Base-by-base conservation (phyloP, 1,284 basidiomycete species). In the Xerocomus nothofagi region DNA sequence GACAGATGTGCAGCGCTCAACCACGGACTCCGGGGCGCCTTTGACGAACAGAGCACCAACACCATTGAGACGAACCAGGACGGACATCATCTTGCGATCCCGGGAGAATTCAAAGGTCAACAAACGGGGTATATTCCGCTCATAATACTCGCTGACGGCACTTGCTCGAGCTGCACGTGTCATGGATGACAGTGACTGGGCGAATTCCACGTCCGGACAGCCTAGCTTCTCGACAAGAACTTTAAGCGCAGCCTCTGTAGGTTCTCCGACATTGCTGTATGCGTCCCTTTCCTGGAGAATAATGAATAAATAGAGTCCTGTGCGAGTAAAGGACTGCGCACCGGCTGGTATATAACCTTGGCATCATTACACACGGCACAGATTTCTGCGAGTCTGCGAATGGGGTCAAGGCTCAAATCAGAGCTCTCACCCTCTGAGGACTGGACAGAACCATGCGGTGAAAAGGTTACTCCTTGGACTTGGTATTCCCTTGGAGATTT, bases 81-180 rank as follows among this genome's bases (percentile, higher is more conserved):
- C 93, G 21, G 95, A 98, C 96, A 98, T 99, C 81, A 94, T 95
- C 74, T 98, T 99, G 68, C 96, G 90, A 71, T 99, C 97, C 30
- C 96, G 88, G 24, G 93, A 91, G 72, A 99, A 99, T 69, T 98
- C 96, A 65, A 99, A 95, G 3, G 95, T 98, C 56, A 96, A 73
- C 11, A 97, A 77, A 53, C 94, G 86, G 17, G 85, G 76, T 62
- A 93, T 86, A 18, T 73, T 76, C 41, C 77, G 74, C 58, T 93
- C 90, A 63, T 91, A 86, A 69, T 87, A 80, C 44, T 89, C 84
- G 73, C 90, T 93, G 69, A 98, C 80, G 32, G 88, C 93, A 57
- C 81, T 91, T 41, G 88, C 85, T 47, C 94, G 89, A 36, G 74
- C 71, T 17, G 75, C 69, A 24, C 81, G 78, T 10, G 82, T 68